phyloP scores from a whole-genome alignment of 768 basidiomycete species.

The Kondoa subrosea region DNA sequence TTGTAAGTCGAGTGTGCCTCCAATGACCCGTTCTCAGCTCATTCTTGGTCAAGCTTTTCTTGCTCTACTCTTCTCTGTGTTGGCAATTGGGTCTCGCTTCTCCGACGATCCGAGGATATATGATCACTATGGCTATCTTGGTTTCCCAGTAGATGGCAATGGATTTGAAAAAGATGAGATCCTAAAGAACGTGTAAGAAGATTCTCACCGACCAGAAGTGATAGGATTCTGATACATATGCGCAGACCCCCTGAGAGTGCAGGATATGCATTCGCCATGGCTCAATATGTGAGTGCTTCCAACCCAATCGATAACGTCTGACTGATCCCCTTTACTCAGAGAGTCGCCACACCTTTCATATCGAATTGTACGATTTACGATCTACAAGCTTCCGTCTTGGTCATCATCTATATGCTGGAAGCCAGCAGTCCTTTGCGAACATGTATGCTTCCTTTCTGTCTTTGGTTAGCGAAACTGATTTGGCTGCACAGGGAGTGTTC shows the following conservation, averaged over 20 bases:
- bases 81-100: conserved; percentile 48
- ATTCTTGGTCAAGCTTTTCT: too few relatives aligned
- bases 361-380: background rate
- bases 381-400: conserved; percentile 36
- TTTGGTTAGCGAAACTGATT: background rate
- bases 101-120: conserved; percentile 46
- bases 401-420: conserved; percentile 28
- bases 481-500: conserved; percentile 11
- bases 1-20: too few relatives aligned
- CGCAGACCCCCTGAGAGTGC: background rate
- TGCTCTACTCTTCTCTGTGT: conserved; percentile 48
- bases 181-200: background rate
- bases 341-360: background rate
- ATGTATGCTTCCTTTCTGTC: conserved; percentile 21
- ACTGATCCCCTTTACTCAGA: background rate
- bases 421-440: conserved; percentile 25
- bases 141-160: background rate
- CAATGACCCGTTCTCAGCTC: too few relatives aligned
- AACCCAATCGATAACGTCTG: too few relatives aligned
- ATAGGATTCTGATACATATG: background rate
- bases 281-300: background rate
- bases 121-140: conserved; percentile 1
- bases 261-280: conserved; percentile 13
- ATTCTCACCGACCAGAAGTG: background rate
- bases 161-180: background rate